Evolutionary conservation across 257 asterid species (phyloP), one percentile per base, ranked within the genome.

Genomic region (Verbascum thapsus): DNA sequence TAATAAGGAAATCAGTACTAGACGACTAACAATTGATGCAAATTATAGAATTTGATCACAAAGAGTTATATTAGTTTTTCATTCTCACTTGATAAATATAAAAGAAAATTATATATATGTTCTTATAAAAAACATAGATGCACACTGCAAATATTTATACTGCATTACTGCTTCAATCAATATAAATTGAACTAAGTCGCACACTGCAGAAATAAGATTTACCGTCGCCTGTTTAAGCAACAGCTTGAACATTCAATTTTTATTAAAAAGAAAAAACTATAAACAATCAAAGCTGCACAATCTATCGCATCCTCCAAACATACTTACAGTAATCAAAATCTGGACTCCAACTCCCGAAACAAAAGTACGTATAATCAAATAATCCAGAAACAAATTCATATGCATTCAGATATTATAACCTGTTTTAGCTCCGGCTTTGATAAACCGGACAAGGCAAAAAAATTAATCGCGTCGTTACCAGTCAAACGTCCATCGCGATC

Each of bases 401-500:
- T 16, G 23, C 10, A 43, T 34, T 41, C 38, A 15, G 18, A 47
- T 30, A 6, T 35, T 8, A 56, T 20, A 32, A 86, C 98, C 95
- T 84, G 95, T 73, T 91, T 88, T 61, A 91, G 88, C 75, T 88
- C 90, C 8, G 79, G 79, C 71, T 80, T 79, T 7, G 95, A 66
- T 10, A 91, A 70, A 74, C 80, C 80, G 23, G 96, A 88, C 83
- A 84, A 49, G n/a, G 79, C 57, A 58, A 91, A 86, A 61, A 91
- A 75, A 19, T 62, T 82, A 2, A 79, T 78, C 18, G 95, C 91
- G 13, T 88, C 96, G 67, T 68, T 88, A 53, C 90, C 98, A 11
- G 92, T 88, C 45, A 91, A 54, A 45, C 96, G 94, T 23, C 92
- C 92, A 70, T 91, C 98, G 0, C 85, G 82, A 74, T 91, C 96